phyloP scores from a whole-genome alignment of 495 filamentous ascomycete genomes.

The Penicillium malachiteum region DNA sequence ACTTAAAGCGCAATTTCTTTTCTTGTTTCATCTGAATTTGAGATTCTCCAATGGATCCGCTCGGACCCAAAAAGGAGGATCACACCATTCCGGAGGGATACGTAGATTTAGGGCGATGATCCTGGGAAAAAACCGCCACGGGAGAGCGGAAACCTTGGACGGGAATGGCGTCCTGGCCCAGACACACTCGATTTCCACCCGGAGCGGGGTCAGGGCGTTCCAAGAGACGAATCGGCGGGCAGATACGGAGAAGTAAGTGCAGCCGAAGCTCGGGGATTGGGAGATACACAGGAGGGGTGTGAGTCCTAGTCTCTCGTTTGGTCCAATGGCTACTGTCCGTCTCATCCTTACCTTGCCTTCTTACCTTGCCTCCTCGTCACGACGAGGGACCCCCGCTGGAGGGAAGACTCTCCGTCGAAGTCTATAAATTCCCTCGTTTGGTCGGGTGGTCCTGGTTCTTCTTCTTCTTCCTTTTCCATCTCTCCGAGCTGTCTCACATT shows the following conservation, averaged over 20 bases:
- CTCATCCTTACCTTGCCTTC: conserved; percentile 24
- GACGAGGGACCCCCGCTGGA: conserved; percentile 36
- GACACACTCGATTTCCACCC: conserved; percentile 40
- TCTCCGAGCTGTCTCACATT: conserved; percentile 41
- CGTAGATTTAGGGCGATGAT: conserved; percentile 28
- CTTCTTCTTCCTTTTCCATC: conserved; percentile 59
- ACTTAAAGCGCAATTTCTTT: conserved; percentile 7
- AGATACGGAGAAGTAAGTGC: conserved; percentile 33
- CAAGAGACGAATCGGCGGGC: conserved; percentile 45
- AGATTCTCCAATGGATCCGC: conserved; percentile 5
- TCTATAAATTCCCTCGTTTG: conserved; percentile 63
- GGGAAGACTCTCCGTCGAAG: conserved; percentile 50
- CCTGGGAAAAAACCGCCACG: conserved; percentile 25
- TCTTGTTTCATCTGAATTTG: background rate
- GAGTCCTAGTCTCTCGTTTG: conserved; percentile 47
- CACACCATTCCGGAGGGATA: conserved; percentile 10
- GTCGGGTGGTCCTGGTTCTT: conserved; percentile 34
- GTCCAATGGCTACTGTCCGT: conserved; percentile 39
- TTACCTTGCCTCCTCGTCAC: conserved; percentile 22
- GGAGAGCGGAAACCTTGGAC: conserved; percentile 33
- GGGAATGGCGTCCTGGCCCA: conserved; percentile 32
- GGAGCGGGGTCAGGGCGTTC: conserved; percentile 51
- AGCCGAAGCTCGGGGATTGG: conserved; percentile 42
- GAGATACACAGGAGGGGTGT: conserved; percentile 41
- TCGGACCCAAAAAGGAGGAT: conserved; percentile 16